These are phyloP conservation scores for Sherardia arvensis DNA, from an alignment of 257 asterid genomes.

Conservation along the genomic window DNA sequence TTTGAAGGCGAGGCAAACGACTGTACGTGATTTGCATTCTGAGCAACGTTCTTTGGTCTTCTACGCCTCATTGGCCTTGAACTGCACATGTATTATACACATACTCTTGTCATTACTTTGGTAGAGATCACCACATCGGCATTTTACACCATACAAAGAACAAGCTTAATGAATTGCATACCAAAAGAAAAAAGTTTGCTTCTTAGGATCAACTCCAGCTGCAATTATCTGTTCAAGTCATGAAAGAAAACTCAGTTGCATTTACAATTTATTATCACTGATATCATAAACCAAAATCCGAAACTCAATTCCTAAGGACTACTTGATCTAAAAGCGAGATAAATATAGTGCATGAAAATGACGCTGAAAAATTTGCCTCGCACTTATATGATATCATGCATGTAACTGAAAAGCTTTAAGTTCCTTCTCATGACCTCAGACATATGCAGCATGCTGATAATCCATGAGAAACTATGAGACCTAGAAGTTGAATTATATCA, in stretches of 20 bases:
- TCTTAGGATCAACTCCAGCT: conserved; percentile 86
- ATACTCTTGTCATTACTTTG: conserved; percentile 25
- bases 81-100: conserved; percentile 35
- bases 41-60: conserved; percentile 34
- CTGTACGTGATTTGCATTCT: conserved; percentile 57
- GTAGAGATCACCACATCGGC: conserved; percentile 14
- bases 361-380: not conserved
- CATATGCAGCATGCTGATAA: not conserved
- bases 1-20: conserved; percentile 62
- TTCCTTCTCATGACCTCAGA: not conserved
- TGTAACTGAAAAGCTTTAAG: not conserved
- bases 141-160: conserved; percentile 12
- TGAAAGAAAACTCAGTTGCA: conserved; percentile 6
- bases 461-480: too few relatives aligned
- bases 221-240: conserved; percentile 51
- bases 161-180: conserved; percentile 23
- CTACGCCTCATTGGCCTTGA: conserved; percentile 53
- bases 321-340: not conserved
- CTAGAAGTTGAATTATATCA: too few relatives aligned
- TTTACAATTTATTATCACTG: not conserved
- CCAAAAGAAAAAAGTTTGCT: conserved; percentile 79
- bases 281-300: not conserved
- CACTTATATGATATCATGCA: not conserved
- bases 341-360: not conserved
- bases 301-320: not conserved